phyloP scores from a whole-genome alignment of 495 filamentous ascomycete genomes.

The Sporormia fimetaria region DNA sequence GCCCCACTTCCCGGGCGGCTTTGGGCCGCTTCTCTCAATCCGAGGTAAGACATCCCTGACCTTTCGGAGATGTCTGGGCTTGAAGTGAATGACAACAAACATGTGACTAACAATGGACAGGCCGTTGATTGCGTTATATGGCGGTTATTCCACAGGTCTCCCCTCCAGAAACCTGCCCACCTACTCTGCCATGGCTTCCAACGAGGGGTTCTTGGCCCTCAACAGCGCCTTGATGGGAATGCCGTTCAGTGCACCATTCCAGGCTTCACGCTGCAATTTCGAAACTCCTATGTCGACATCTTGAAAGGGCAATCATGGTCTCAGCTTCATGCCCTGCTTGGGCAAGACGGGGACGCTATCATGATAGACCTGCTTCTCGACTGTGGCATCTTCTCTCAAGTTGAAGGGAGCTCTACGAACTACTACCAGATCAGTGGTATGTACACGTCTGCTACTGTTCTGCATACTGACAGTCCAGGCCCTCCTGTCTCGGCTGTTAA shows the following conservation, averaged over 20 bases:
- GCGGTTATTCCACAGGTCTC: slow-evolving; percentile 51
- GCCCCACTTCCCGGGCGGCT: slow-evolving; percentile 23
- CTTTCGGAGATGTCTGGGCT: slow-evolving; percentile 29
- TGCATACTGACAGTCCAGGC: slow-evolving; percentile 31
- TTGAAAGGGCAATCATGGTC: slow-evolving; percentile 66
- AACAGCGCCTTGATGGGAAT: slow-evolving; percentile 26
- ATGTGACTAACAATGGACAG: slow-evolving; percentile 34
- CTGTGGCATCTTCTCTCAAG: slow-evolving; percentile 61
- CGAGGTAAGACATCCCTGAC: slow-evolving; percentile 33
- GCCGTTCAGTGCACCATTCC: slow-evolving; percentile 36
- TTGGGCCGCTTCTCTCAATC: slow-evolving; percentile 38
- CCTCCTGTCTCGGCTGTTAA: slow-evolving; percentile 39
- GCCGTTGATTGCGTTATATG: slow-evolving; percentile 77
- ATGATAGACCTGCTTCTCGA: slow-evolving; percentile 73
- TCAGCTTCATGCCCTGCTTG: slow-evolving; percentile 56
- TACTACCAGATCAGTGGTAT: slow-evolving; percentile 71
- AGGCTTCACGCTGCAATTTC: slow-evolving; percentile 44
- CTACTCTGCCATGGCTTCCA: slow-evolving; percentile 70
- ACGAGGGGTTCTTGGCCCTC: slow-evolving; percentile 27
- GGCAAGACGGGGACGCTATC: slow-evolving; percentile 63
- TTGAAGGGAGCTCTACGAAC: slow-evolving; percentile 49
- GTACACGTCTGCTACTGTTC: slow-evolving; percentile 21
- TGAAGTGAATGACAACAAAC: slow-evolving; percentile 4
- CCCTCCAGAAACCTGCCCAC: slow-evolving; percentile 50
- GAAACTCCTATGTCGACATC: slow-evolving; percentile 57